Percentiles rank a stretch among this genome's conserved stretches.
These are phyloP conservation scores for Eugenia klotzschiana DNA, from an alignment of 441 rosid genomes.

Conservation along the genomic window DNA sequence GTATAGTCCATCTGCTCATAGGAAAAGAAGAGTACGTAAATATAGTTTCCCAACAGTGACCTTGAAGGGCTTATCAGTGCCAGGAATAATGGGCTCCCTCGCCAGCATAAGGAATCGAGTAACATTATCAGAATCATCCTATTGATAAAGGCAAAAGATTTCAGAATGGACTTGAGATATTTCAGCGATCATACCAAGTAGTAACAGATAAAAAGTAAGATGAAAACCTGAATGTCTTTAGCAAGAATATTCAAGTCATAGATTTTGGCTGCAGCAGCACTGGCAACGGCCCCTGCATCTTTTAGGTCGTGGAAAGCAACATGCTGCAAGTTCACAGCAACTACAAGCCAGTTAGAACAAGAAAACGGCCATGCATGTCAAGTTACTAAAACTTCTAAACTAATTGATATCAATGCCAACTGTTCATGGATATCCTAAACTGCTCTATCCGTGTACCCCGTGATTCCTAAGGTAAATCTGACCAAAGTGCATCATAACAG, in stretches of 20 bases:
- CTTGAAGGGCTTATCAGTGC: conserved; percentile 74
- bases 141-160: conserved; percentile 2
- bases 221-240: conserved; percentile 73
- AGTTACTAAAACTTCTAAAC: neutral
- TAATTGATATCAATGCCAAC: neutral
- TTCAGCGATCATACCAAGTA: neutral
- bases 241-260: conserved; percentile 81
- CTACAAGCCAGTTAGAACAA: conserved; percentile 3
- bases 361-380: neutral
- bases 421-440: neutral
- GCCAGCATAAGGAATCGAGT: conserved; percentile 89
- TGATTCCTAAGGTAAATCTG: neutral
- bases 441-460: neutral
- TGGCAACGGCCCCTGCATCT: conserved; percentile 87
- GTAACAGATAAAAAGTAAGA: neutral
- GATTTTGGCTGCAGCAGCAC: conserved; percentile 60
- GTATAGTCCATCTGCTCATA: neutral
- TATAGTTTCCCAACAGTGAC: conserved; percentile 16
- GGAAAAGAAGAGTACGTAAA: neutral
- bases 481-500: neutral
- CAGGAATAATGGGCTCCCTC: conserved; percentile 97
- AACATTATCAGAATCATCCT: conserved; percentile 84
- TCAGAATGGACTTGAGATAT: neutral
- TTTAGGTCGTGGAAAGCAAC: conserved; percentile 48
- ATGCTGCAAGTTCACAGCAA: conserved; percentile 22